Percentiles rank a stretch among this genome's conserved stretches.
Evolutionary conservation across 495 filamentous ascomycete species (phyloP).

Genomic region (Penicillium maclennaniae): DNA sequence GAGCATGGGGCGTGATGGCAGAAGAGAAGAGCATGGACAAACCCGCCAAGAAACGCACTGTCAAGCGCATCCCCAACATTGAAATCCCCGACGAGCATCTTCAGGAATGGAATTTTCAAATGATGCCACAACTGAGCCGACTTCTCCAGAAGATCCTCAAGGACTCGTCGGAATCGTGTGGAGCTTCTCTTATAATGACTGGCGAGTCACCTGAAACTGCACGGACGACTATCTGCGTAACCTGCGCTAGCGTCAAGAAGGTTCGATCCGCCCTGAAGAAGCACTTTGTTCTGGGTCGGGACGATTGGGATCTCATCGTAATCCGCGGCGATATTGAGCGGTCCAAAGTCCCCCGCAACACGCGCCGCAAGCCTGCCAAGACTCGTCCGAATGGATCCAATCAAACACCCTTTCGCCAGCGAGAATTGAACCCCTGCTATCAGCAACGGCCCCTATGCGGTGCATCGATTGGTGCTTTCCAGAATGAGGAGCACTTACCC

Average conservation of each 20-base stretch:
- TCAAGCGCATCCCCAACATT: conserved; percentile 42
- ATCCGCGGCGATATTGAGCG: conserved; percentile 65
- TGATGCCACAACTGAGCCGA: conserved; percentile 68
- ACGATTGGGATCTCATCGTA: conserved; percentile 54
- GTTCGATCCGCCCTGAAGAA: conserved; percentile 68
- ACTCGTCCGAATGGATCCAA: conserved; percentile 29
- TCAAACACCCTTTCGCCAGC: conserved; percentile 29
- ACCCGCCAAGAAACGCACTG: conserved; percentile 38
- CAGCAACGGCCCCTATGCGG: conserved; percentile 78
- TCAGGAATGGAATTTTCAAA: conserved; percentile 65
- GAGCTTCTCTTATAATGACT: conserved; percentile 69
- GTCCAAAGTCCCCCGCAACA: conserved; percentile 55
- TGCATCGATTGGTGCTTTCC: conserved; percentile 88
- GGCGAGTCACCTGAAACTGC: conserved; percentile 62
- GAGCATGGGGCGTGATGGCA: conserved; percentile 23
- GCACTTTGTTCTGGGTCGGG: conserved; percentile 62
- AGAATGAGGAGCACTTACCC: conserved; percentile 76
- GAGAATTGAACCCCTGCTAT: conserved; percentile 46
- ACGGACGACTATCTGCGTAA: conserved; percentile 70
- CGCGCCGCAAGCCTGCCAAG: conserved; percentile 41
- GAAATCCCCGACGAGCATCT: conserved; percentile 59
- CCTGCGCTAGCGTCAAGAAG: conserved; percentile 67
- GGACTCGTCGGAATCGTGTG: conserved; percentile 61
- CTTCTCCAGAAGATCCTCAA: conserved; percentile 62
- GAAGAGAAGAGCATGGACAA: conserved; percentile 28